Evolutionary conservation across 371 early-diverging fungal species (phyloP), one percentile per base, ranked within the genome.

Genomic region (Mucor plumbeus): DNA sequence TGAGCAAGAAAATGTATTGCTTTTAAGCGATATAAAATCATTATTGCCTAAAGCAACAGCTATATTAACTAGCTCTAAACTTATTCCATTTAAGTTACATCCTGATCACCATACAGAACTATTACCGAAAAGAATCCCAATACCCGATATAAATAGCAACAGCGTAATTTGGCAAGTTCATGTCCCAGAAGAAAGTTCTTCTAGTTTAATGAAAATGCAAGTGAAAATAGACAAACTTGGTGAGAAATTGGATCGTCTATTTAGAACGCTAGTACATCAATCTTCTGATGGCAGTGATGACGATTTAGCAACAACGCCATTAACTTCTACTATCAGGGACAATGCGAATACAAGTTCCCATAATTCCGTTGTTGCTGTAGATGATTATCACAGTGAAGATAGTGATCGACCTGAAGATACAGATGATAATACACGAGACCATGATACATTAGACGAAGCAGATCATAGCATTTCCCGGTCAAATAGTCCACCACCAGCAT

Each of bases 11-110:
- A 67, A 70, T 36, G 75, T 70, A 35, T 14, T 83, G 9, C 68
- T 83, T 1, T 59, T 79, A 13, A 73, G 61, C 39, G 84, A 83
- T 68, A 68, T 81, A 26, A 78, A 76, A 63, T 63, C 73, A 1
- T 21, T 81, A 21, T 36, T 79, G 26, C 84, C 84, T 11, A 60
- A 64, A 34, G 81, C 81, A 8, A 81, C 81, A 11, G 81, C 80
- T 0, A 47, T 81, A 10, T 43, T 78, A 61, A 71, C 75, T 7
- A 64, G 69, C 33, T 72, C 75, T 31, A 81, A 78, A 44, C 63
- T 81, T 15, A 55, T 83, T 15, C 81, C 84, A 1, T 79, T 83
- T 55, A 68, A 66, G 33, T 58, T 73, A 8, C 80, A 79, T 64
- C 70, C 74, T 3, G 54, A 41, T 1, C 65, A 71, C 0, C 54